Base-by-base conservation (phyloP, 2,329 filamentous ascomycete species). In the Cladosporium cucumerinum region DNA sequence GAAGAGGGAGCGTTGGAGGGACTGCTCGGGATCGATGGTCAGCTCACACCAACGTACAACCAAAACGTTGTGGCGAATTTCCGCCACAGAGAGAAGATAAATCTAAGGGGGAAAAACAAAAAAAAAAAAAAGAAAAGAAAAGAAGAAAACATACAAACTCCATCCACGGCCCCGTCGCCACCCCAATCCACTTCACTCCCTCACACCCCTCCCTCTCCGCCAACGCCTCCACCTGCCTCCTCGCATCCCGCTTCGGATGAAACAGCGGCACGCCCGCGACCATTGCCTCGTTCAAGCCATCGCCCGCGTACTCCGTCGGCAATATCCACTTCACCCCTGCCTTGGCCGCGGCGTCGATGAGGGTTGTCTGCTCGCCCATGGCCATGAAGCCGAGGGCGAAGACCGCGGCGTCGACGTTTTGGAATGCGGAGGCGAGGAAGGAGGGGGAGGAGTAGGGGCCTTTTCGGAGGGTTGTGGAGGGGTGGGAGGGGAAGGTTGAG, bases 151-250 rank as follows among this genome's bases (percentile, higher is more conserved):
- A 63, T 65, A 64, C 67, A 48, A 59, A 70, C 54, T 71, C 69
- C 30, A 68, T 69, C 74, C 74, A 76, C 51, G 73, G 74, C n/a
- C 69, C 68, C 36, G 70, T 73, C 3, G 68, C 65, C 5, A 76
- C 66, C 25, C 67, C 71, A 51, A 76, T 71, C 68, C 69, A 76
- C 52, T 66, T 82, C 66, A 89, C 80, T 0, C 72, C 76, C 6
- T 57, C 77, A 18, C 46, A 55, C 34, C 51, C 70, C 51, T 65
- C 65, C 5, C 55, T 70, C 54, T 65, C 66, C 3, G 70, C 70
- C 16, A 73, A 51, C 34, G 67, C 57, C 34, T 72, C 66, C 21
- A 77, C 72, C 25, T 69, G 64, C 21, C 67, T 55, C 10, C 69
- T 64, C 32, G 66, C 66, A 21, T 61, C 65, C 3, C 57, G n/a